phyloP scores from a whole-genome alignment of 164 flowering plant genomes.

The Berberis vulgaris region DNA sequence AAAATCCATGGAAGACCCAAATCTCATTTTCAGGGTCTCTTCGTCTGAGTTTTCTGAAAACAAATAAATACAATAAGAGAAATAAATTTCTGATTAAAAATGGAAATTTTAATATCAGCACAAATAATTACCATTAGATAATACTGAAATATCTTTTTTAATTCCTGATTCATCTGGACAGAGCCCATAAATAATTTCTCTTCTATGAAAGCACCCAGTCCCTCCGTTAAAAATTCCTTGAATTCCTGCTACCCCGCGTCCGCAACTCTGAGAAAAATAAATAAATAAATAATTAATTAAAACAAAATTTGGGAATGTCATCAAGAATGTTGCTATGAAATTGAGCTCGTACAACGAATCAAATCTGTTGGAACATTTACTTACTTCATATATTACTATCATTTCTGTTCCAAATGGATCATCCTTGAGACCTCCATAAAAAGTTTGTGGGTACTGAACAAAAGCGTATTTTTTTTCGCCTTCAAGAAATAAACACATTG shows the following conservation, averaged over 20 bases:
- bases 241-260: slow-evolving; percentile 29
- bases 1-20: slow-evolving; percentile 31
- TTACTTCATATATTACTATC: slow-evolving; percentile 17
- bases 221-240: slow-evolving; percentile 50
- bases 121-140: too few relatives aligned
- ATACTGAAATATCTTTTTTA: too few relatives aligned
- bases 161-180: too few relatives aligned
- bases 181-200: slow-evolving; percentile 14
- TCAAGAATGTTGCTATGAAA: background rate
- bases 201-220: slow-evolving; percentile 45
- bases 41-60: background rate
- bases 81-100: too few relatives aligned
- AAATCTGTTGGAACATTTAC: background rate
- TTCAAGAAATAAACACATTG: slow-evolving; percentile 43
- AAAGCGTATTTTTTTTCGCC: slow-evolving; percentile 27
- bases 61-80: too few relatives aligned
- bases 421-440: slow-evolving; percentile 35
- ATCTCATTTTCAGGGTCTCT: slow-evolving; percentile 5
- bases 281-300: background rate
- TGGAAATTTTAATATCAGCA: too few relatives aligned
- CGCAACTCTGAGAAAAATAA: slow-evolving; percentile 8
- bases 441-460: slow-evolving; percentile 46
- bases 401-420: slow-evolving; percentile 44
- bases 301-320: background rate
- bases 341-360: background rate